A percentile compares a stretch with the other conserved stretches of the same genome.
Conservation (phyloP, 768 basidiomycete genomes). For the Psilocybe sp. region DNA sequence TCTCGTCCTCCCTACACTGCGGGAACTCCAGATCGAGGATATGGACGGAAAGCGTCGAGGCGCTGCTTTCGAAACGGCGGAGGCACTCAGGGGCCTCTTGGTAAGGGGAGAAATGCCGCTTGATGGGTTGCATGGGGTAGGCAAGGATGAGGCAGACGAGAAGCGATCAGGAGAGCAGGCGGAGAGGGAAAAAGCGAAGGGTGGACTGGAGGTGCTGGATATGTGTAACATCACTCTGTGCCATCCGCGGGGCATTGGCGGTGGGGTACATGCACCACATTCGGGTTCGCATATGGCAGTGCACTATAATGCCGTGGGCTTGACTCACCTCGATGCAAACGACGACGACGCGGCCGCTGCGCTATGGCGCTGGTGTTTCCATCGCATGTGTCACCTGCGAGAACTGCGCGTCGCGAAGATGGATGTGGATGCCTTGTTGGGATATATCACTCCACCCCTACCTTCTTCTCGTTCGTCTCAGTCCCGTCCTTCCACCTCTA, state of each 20-base stretch:
- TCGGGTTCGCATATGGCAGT: too few relatives aligned
- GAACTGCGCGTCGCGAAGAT: constrained; percentile 20
- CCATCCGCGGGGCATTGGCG: background rate
- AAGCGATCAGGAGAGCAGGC: too few relatives aligned
- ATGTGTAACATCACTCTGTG: constrained; percentile 19
- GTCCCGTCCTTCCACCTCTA: too few relatives aligned
- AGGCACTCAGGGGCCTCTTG: constrained; percentile 24
- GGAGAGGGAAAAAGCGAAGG: constrained; percentile 2
- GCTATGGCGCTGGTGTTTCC: constrained; percentile 29
- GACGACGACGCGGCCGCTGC: constrained; percentile 8
- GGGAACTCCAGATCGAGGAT: constrained; percentile 28
- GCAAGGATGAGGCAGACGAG: too few relatives aligned
- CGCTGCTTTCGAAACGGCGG: constrained; percentile 25
- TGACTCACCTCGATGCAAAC: background rate
- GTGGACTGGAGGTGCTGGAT: constrained; percentile 22
- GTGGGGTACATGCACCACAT: too few relatives aligned
- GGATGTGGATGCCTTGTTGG: constrained; percentile 16
- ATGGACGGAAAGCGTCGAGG: constrained; percentile 29
- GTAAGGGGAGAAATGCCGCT: constrained; percentile 28
- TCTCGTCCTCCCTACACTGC: constrained; percentile 29
- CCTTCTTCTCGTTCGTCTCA: too few relatives aligned
- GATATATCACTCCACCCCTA: constrained; percentile 11
- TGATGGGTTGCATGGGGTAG: constrained; percentile 1
- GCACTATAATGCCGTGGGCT: background rate
- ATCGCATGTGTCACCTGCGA: constrained; percentile 23